phyloP scores from a whole-genome alignment of 805 yeast species.

The Candida taoyuanica region DNA sequence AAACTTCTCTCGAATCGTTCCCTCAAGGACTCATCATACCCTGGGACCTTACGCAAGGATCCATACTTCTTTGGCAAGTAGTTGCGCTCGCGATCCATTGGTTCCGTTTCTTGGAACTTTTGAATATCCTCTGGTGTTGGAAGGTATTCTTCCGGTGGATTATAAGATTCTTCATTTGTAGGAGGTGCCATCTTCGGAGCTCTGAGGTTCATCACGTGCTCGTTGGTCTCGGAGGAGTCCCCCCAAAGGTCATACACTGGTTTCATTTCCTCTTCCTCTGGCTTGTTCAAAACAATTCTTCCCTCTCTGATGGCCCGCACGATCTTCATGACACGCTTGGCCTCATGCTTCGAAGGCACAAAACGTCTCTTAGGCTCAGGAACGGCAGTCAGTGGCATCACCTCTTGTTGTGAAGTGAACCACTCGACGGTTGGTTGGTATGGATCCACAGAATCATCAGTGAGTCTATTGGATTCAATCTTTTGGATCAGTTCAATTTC shows the following conservation, averaged over 20 bases:
- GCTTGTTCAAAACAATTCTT: slow-evolving; percentile 73
- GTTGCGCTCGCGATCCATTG: slow-evolving; percentile 72
- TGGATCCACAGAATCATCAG: slow-evolving; percentile 77
- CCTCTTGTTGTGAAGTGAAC: slow-evolving; percentile 81
- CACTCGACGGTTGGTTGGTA: slow-evolving; percentile 94
- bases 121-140: slow-evolving; percentile 71
- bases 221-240: slow-evolving; percentile 54
- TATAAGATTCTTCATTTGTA: slow-evolving; percentile 91
- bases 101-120: slow-evolving; percentile 65
- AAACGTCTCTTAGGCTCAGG: slow-evolving; percentile 98
- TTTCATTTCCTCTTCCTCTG: slow-evolving; percentile 45
- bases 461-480: slow-evolving; percentile 78
- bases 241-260: slow-evolving; percentile 81
- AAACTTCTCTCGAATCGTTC: slow-evolving; percentile 92
- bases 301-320: slow-evolving; percentile 97
- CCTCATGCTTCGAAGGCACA: slow-evolving; percentile 95
- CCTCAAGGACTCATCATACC: slow-evolving; percentile 77
- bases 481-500: slow-evolving; percentile 86
- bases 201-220: slow-evolving; percentile 85
- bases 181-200: slow-evolving; percentile 98
- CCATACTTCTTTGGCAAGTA: slow-evolving; percentile 78
- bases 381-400: slow-evolving; percentile 87
- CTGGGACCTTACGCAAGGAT: slow-evolving; percentile 89
- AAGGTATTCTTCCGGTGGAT: slow-evolving; percentile 95
- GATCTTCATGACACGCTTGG: slow-evolving; percentile 92